Conservation (phyloP, 257 asterid species). For the Jaltomata sinuosa region DNA sequence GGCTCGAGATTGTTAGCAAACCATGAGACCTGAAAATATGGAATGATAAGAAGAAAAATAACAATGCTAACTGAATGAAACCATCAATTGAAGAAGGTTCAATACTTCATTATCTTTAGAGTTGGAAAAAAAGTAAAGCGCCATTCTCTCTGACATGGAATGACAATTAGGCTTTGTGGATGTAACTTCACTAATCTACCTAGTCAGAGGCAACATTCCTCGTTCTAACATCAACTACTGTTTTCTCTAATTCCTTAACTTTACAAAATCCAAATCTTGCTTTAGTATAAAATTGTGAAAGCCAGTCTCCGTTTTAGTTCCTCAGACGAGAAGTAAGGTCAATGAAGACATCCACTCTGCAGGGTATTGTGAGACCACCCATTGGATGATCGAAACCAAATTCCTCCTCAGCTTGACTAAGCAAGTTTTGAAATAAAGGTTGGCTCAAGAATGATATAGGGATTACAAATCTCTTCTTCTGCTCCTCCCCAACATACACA, state of each 20-base stretch:
- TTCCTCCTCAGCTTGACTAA: conserved; percentile 29
- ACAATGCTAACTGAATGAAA: background rate
- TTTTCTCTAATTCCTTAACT: background rate
- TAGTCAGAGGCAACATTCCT: background rate
- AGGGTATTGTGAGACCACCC: conserved; percentile 56
- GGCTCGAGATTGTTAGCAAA: background rate
- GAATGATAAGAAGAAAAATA: background rate
- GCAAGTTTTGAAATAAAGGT: conserved; percentile 32
- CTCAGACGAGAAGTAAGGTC: conserved; percentile 21
- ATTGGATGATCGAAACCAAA: conserved; percentile 42
- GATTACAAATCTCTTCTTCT: conserved; percentile 26
- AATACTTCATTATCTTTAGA: background rate
- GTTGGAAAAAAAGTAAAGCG: background rate
- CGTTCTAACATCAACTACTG: background rate
- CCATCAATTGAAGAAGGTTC: background rate
- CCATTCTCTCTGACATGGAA: background rate
- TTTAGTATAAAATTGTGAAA: background rate
- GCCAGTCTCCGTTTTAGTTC: background rate
- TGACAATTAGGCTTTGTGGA: background rate
- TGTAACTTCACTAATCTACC: background rate
- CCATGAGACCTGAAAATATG: background rate
- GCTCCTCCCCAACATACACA: conserved; percentile 41
- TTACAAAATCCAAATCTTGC: background rate
- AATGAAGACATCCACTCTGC: conserved; percentile 24
- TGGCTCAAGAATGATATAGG: conserved; percentile 31